A percentile compares a stretch with the other conserved stretches of the same genome.
Evolutionary conservation across 148 eudicot species (phyloP).

Genomic region (Vaccinium myrtillus): DNA sequence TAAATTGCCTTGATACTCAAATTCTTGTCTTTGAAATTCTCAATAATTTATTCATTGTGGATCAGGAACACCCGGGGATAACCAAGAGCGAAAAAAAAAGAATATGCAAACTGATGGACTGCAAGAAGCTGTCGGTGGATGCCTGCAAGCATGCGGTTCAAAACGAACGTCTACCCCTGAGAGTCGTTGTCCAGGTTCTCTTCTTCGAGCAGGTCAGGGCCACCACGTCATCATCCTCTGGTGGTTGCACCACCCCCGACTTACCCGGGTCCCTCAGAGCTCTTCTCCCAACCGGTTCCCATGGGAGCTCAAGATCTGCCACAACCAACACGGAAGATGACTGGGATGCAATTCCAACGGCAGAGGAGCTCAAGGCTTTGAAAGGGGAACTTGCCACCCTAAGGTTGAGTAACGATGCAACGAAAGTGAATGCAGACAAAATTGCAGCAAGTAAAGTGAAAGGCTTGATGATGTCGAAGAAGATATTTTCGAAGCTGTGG

Average conservation of each 20-base stretch:
- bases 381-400: slow-evolving; percentile 69
- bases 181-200: slow-evolving; percentile 80
- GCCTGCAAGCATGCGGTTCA: slow-evolving; percentile 89
- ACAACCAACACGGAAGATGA: slow-evolving; percentile 88
- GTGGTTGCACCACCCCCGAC: slow-evolving; percentile 49
- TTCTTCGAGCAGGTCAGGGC: slow-evolving; percentile 83
- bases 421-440: slow-evolving; percentile 38
- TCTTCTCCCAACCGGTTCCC: slow-evolving; percentile 54
- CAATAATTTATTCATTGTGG: neutral
- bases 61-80: slow-evolving; percentile 80
- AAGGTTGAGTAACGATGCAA: slow-evolving; percentile 29
- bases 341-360: slow-evolving; percentile 70
- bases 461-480: slow-evolving; percentile 60
- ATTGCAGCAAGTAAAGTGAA: slow-evolving; percentile 45
- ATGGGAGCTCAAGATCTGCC: slow-evolving; percentile 76
- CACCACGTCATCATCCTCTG: slow-evolving; percentile 29
- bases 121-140: slow-evolving; percentile 74
- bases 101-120: slow-evolving; percentile 85
- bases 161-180: slow-evolving; percentile 81
- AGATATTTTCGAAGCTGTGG: slow-evolving; percentile 72
- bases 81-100: slow-evolving; percentile 69
- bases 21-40: neutral
- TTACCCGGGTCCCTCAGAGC: slow-evolving; percentile 38
- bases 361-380: slow-evolving; percentile 71
- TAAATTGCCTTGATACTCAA: neutral